Evolutionary conservation across 768 basidiomycete species (phyloP), one percentile per base, ranked within the genome.

Genomic region (Boletus subcaerulescens): DNA sequence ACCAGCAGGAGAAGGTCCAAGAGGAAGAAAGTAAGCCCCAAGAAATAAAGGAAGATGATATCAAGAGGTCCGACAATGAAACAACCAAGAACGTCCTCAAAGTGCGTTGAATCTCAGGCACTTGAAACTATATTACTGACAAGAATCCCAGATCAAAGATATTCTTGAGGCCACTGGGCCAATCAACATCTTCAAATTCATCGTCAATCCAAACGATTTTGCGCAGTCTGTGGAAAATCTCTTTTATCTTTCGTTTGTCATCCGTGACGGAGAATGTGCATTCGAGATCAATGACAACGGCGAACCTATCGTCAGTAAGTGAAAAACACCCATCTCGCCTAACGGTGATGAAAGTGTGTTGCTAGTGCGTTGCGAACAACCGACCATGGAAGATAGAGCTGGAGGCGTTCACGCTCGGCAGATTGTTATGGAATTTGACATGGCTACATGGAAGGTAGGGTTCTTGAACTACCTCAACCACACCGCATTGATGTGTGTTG

Each of bases 181-280:
- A 8, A 78, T 90, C 48, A 97, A 97, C 62, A 71, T 97, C 29
- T 98, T 98, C 75, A 73, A 79, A 56, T 89, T 98, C 65, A 78
- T 98, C 50, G 77, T 97, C 58, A 96, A 99, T 66, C 97, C 97
- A 13, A 72, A 86, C 29, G 85, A 89, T 63, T 99, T 92, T 65
- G 89, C 87, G 0, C 96, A 99, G 67, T 92, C 91, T 0, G 93
- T 98, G 14, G 97, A 99, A 73, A 99, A 99, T 68, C 76, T 96
- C 22, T 98, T 99, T 69, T 94, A 97, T 65, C 78, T 96, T 3
- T 93, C 92, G 0, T 98, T 99, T 74, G 78, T 97, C 57, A 89
- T 97, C 44, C 81, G 89, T 31, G 91, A 95, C 59, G 93, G 89
- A 3, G 81, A 83, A 64, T 91, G 86, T 55, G 86, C 87, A 12